Evolutionary conservation across 495 filamentous ascomycete species (phyloP).

Genomic region (Acidiella bohemica): DNA sequence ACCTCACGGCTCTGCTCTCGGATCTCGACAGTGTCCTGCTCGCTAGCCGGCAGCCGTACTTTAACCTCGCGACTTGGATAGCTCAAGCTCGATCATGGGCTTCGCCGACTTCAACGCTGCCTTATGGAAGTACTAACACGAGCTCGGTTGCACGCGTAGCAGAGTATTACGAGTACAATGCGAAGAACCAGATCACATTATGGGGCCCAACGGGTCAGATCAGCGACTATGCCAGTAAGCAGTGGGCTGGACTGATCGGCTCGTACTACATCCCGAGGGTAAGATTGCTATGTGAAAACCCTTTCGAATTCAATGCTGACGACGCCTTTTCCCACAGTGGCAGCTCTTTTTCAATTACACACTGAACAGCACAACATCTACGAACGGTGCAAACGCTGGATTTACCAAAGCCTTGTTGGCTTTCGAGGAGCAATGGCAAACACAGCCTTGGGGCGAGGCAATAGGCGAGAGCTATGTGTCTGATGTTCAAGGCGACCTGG

Average conservation of each 20-base stretch:
- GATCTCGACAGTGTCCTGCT: slow-evolving; percentile 35
- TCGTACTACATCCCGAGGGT: slow-evolving; percentile 38
- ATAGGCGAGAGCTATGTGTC: slow-evolving; percentile 6
- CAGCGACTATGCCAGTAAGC: slow-evolving; percentile 38
- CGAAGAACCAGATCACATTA: slow-evolving; percentile 41
- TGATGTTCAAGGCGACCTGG: not conserved
- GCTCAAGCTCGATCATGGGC: slow-evolving; percentile 30
- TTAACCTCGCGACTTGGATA: slow-evolving; percentile 36
- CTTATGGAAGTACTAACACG: slow-evolving; percentile 14
- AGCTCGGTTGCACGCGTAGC: slow-evolving; percentile 7
- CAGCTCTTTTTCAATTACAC: slow-evolving; percentile 36
- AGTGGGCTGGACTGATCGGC: slow-evolving; percentile 32
- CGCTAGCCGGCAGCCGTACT: slow-evolving; percentile 30
- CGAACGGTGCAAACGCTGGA: slow-evolving; percentile 15
- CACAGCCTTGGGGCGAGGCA: slow-evolving; percentile 9
- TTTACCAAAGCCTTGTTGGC: slow-evolving; percentile 23
- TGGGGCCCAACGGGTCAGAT: slow-evolving; percentile 42
- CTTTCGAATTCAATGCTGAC: too few species aligned
- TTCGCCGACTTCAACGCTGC: not conserved
- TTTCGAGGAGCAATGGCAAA: slow-evolving; percentile 35
- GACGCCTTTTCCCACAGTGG: too few species aligned
- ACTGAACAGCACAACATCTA: slow-evolving; percentile 28
- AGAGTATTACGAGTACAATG: slow-evolving; percentile 38
- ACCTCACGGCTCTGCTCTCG: slow-evolving; percentile 26
- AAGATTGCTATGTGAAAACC: too few species aligned